Conservation (phyloP, 768 basidiomycete genomes). For the Glaciozyma martinii region DNA sequence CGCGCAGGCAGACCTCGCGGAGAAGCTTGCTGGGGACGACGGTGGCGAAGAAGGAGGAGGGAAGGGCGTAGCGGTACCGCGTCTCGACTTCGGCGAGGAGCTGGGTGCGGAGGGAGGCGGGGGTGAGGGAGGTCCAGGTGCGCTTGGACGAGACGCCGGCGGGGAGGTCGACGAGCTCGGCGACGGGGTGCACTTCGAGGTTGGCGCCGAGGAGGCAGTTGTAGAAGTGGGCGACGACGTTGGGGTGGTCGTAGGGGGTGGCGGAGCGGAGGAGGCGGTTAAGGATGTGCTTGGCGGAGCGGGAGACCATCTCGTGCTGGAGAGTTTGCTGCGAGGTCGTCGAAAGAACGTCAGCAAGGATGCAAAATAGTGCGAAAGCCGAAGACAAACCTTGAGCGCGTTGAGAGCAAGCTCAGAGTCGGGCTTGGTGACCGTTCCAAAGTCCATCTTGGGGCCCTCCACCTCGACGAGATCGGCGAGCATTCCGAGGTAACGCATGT, state of each 20-base stretch:
- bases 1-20: conserved; percentile 42
- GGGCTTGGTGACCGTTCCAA: conserved; percentile 7
- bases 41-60: conserved; percentile 33
- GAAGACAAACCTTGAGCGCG: conserved; percentile 33
- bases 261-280: conserved; percentile 37
- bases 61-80: conserved; percentile 41
- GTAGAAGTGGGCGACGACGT: conserved; percentile 43
- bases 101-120: conserved; percentile 37
- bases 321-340: conserved; percentile 32
- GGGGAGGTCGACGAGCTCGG: conserved; percentile 37
- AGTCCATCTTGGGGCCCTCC: conserved; percentile 31
- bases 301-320: conserved; percentile 44
- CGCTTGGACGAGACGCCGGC: conserved; percentile 32
- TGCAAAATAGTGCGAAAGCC: not conserved
- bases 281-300: conserved; percentile 43
- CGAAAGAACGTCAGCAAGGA: not conserved
- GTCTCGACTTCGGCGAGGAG: conserved; percentile 38
- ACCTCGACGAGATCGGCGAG: conserved; percentile 38
- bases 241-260: conserved; percentile 34
- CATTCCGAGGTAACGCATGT: conserved; percentile 45
- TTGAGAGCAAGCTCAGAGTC: conserved; percentile 13
- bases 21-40: conserved; percentile 38
- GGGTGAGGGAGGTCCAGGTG: conserved; percentile 40
- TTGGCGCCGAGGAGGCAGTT: conserved; percentile 44
- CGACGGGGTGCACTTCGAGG: conserved; percentile 37